A percentile compares a stretch with the other conserved stretches of the same genome.
These are phyloP conservation scores for Cyclotella atomus DNA, from an alignment of 108 stramenopile genomes.

Conservation along the genomic window DNA sequence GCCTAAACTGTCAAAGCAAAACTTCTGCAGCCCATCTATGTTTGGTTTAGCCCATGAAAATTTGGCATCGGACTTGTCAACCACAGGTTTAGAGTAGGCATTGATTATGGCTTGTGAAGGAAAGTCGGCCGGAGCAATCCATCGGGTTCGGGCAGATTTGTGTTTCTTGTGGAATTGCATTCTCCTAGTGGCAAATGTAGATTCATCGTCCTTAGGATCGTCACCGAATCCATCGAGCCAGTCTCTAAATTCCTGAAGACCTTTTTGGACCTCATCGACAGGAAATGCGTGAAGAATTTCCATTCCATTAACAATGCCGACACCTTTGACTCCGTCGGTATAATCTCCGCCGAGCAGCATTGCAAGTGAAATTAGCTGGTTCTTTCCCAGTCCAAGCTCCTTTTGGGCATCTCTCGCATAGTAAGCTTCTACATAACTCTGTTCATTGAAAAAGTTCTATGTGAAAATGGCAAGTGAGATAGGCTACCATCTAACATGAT, in stretches of 20 bases:
- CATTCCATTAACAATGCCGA: constrained; percentile 99
- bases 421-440: constrained; percentile 96
- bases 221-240: constrained; percentile 92
- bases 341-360: constrained; percentile 98
- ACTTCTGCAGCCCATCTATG: constrained; percentile 62
- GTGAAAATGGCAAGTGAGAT: too few species aligned
- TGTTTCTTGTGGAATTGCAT: constrained; percentile 77
- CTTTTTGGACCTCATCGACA: constrained; percentile 54
- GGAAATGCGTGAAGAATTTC: constrained; percentile 92
- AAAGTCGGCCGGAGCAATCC: constrained; percentile 86
- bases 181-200: constrained; percentile 16
- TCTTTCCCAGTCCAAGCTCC: constrained; percentile 86
- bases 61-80: constrained; percentile 63
- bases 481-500: too few species aligned
- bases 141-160: constrained; percentile 74
- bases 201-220: constrained; percentile 36
- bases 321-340: constrained; percentile 96
- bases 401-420: constrained; percentile 75
- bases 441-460: constrained; percentile 95
- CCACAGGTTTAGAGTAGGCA: constrained; percentile 88
- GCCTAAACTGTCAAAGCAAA: constrained; percentile 78
- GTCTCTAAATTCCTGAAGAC: constrained; percentile 73
- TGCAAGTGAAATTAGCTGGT: constrained; percentile 90
- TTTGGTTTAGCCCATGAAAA: constrained; percentile 93
- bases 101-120: constrained; percentile 72